Percentiles rank a stretch among this genome's conserved stretches.
Conservation (phyloP, 306 rosid species). For the Heteromeles arbutifolia region DNA sequence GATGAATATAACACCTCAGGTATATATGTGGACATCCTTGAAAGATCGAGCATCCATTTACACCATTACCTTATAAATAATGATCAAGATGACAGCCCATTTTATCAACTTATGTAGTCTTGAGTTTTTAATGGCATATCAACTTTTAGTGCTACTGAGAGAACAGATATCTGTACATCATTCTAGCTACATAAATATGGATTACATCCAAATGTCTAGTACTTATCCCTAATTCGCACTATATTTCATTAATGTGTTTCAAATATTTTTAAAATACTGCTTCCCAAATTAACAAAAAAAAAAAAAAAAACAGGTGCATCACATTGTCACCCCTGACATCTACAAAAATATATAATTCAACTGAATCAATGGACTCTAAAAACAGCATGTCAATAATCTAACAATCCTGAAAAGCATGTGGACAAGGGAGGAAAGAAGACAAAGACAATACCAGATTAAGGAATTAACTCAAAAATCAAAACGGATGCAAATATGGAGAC, state of each 20-base stretch:
- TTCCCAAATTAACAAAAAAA: background rate
- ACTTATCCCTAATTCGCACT: background rate
- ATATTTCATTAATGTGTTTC: background rate
- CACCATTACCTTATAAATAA: background rate
- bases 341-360: background rate
- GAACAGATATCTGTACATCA: background rate
- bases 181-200: background rate
- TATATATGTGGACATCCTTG: background rate
- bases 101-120: background rate
- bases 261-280: background rate
- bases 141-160: background rate
- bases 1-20: conserved; percentile 3
- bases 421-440: background rate
- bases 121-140: background rate
- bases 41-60: background rate
- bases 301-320: background rate
- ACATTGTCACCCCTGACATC: background rate
- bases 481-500: conserved; percentile 8
- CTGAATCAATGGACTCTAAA: background rate
- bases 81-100: background rate
- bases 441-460: background rate
- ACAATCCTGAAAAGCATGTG: background rate
- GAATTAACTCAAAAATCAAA: background rate
- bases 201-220: background rate
- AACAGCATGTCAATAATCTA: background rate